Evolutionary conservation across 805 yeast species (phyloP).

Genomic region (Candida yuanshanica): DNA sequence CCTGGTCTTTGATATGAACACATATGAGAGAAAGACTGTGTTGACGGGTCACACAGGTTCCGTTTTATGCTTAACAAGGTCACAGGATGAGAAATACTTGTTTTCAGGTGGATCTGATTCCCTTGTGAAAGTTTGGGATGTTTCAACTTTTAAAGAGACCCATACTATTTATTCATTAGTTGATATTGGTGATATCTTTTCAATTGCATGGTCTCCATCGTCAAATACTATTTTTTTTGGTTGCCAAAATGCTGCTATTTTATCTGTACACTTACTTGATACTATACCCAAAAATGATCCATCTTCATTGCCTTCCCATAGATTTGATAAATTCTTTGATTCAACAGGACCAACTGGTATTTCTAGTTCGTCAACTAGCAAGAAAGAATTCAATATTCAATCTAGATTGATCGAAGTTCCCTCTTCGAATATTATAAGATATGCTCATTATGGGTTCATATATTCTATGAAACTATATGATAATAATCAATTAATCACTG

Average conservation of each 20-base stretch:
- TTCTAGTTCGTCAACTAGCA: constrained; percentile 10
- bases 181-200: constrained; percentile 92
- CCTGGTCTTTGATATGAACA: constrained; percentile 58
- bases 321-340: constrained; percentile 84
- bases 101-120: constrained; percentile 92
- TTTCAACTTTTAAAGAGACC: constrained; percentile 40
- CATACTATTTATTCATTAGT: constrained; percentile 77
- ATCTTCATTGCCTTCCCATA: constrained; percentile 49
- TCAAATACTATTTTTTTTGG: constrained; percentile 71
- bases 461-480: constrained; percentile 47
- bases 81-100: constrained; percentile 47
- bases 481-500: constrained; percentile 45
- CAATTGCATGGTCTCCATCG: constrained; percentile 62
- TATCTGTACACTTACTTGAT: constrained; percentile 50
- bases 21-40: constrained; percentile 50
- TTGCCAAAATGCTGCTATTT: constrained; percentile 84
- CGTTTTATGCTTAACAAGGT: constrained; percentile 62
- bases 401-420: constrained; percentile 59
- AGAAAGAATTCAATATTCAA: constrained; percentile 3
- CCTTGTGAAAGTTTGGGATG: constrained; percentile 78
- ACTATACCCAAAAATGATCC: constrained; percentile 25
- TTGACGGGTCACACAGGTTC: constrained; percentile 65
- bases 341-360: constrained; percentile 81
- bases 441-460: constrained; percentile 90
- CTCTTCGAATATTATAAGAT: constrained; percentile 55